phyloP scores from a whole-genome alignment of 78 protist species.

The Corallochytrium limacisporum region DNA sequence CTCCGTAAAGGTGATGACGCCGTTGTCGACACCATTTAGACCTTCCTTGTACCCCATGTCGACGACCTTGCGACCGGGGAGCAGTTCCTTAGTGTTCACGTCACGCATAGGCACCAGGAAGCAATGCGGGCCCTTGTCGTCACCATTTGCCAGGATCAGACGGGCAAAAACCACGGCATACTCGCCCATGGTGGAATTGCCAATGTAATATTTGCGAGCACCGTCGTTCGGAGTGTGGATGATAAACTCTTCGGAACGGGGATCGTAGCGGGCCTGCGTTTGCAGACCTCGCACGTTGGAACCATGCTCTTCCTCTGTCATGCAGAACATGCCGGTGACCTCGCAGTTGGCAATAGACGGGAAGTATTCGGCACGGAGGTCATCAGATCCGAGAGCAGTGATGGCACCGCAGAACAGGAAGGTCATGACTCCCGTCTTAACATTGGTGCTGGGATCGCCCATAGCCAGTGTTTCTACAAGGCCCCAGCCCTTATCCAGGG shows the following conservation, averaged over 20 bases:
- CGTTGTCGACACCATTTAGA: constrained; percentile 33
- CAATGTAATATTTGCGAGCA: background rate
- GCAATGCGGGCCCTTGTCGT: background rate
- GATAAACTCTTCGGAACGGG: constrained; percentile 1
- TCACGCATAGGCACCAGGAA: constrained; percentile 8
- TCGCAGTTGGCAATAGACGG: no score
- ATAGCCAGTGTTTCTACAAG: no score
- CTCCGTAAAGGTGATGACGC: background rate
- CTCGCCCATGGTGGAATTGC: no score
- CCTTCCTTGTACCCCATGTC: no score
- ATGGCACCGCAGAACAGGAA: no score
- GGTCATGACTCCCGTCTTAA: no score
- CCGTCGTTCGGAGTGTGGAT: constrained; percentile 20
- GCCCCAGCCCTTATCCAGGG: no score
- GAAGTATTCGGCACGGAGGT: no score
- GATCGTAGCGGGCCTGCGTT: constrained; percentile 23
- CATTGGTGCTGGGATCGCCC: no score
- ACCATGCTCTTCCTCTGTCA: constrained; percentile 47
- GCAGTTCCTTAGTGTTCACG: background rate
- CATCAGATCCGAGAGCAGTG: no score
- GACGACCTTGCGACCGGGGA: no score
- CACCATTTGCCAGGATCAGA: background rate
- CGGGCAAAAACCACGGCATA: background rate
- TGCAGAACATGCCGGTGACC: no score
- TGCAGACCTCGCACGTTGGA: constrained; percentile 34